Percentiles rank a stretch among this genome's conserved stretches.
phyloP scores from a whole-genome alignment of 306 rosid species.

The Acacia acuminata region DNA sequence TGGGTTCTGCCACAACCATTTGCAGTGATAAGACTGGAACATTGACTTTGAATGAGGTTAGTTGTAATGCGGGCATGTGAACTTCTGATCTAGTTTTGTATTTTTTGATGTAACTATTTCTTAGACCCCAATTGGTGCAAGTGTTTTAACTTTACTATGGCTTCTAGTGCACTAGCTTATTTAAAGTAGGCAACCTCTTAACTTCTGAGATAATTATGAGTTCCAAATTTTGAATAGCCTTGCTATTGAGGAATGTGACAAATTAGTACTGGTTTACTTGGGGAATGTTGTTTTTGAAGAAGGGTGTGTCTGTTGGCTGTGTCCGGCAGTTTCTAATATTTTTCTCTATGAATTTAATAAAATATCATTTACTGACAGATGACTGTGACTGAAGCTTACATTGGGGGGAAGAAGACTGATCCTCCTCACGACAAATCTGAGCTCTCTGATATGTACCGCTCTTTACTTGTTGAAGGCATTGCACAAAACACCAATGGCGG shows the following conservation, averaged over 20 bases:
- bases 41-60: constrained; percentile 74
- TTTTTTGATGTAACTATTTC: background rate
- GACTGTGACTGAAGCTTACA: constrained; percentile 75
- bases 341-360: background rate
- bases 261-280: constrained; percentile 17
- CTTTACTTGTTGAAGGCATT: constrained; percentile 74
- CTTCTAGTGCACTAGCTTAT: background rate
- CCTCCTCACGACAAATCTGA: constrained; percentile 52
- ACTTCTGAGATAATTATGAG: background rate
- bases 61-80: constrained; percentile 24
- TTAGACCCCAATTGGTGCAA: constrained; percentile 19
- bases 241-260: background rate
- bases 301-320: background rate
- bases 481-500: constrained; percentile 76
- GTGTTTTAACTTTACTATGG: constrained; percentile 1
- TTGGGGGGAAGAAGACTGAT: constrained; percentile 61
- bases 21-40: constrained; percentile 99
- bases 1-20: constrained; percentile 95
- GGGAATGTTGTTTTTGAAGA: constrained; percentile 9
- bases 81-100: constrained; percentile 10
- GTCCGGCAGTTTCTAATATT: constrained; percentile 7
- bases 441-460: constrained; percentile 42
- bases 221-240: constrained; percentile 4
- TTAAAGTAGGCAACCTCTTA: background rate
- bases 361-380: constrained; percentile 47